These are phyloP conservation scores for Phycomyces blakesleeanus DNA, from an alignment of 192 early-diverging fungal genomes.

Conservation along the genomic window DNA sequence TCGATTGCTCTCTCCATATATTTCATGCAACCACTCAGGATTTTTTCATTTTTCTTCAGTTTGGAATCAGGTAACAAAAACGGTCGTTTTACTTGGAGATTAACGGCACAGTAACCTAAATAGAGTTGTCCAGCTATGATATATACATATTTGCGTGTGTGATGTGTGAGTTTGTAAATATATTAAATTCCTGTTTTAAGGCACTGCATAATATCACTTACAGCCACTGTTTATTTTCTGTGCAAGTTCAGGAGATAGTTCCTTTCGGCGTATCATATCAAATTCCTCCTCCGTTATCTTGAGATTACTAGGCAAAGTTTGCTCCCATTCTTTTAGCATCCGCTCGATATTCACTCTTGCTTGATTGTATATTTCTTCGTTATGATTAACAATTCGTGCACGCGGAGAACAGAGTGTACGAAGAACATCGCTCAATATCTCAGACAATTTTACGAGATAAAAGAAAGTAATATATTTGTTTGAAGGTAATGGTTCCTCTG, in stretches of 20 bases:
- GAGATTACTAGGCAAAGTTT: conserved; percentile 10
- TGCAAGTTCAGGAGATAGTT: background rate
- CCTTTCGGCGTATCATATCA: background rate
- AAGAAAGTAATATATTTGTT: conserved; percentile 8
- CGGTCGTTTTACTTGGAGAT: background rate
- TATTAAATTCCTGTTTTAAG: too few species aligned
- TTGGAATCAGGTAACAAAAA: background rate
- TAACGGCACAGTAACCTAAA: background rate
- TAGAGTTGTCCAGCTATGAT: conserved; percentile 5
- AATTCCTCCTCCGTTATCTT: conserved; percentile 15
- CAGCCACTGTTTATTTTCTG: conserved; percentile 15
- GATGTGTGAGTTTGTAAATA: too few species aligned
- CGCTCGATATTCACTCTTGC: conserved; percentile 9
- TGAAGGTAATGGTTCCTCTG: background rate
- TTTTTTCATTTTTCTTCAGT: background rate
- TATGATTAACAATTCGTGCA: conserved; percentile 13
- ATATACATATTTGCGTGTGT: background rate
- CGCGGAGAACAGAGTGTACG: conserved; percentile 28
- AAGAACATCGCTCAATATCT: conserved; percentile 29
- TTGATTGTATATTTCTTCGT: conserved; percentile 12
- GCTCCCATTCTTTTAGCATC: conserved; percentile 22
- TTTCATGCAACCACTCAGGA: background rate
- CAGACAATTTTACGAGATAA: conserved; percentile 21
- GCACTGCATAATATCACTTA: too few species aligned
- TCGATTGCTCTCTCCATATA: background rate